Percentiles rank a stretch among this genome's conserved stretches.
phyloP scores from a whole-genome alignment of 768 basidiomycete species.

The Psilocybe cubensis region DNA sequence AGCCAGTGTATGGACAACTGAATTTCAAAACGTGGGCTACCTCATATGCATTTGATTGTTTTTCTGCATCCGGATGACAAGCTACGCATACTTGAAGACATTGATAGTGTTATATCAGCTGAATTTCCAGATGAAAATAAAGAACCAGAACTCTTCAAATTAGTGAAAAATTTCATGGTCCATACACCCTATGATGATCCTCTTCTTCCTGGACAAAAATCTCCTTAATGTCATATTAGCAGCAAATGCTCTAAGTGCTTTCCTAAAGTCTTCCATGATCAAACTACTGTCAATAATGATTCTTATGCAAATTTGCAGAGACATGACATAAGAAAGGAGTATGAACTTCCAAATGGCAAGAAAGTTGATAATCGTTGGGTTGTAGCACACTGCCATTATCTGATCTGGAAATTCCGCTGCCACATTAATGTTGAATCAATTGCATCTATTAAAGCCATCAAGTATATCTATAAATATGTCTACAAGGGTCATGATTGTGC shows the following conservation, averaged over 20 bases:
- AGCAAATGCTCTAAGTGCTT: neutral
- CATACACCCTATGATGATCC: conserved; percentile 44
- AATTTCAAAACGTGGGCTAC: conserved; percentile 58
- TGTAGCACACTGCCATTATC: conserved; percentile 42
- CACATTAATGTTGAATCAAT: conserved; percentile 56
- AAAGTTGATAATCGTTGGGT: conserved; percentile 43
- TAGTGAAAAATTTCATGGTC: conserved; percentile 32
- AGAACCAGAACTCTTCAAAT: conserved; percentile 43
- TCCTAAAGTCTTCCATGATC: conserved; percentile 35
- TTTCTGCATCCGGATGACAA: conserved; percentile 37
- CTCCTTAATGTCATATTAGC: conserved; percentile 13
- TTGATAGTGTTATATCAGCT: conserved; percentile 43
- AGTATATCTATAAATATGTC: conserved; percentile 52
- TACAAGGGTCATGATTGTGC: conserved; percentile 50
- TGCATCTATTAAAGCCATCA: conserved; percentile 38
- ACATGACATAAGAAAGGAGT: conserved; percentile 34
- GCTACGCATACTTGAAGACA: conserved; percentile 25
- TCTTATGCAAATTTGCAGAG: conserved; percentile 43
- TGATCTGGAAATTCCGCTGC: conserved; percentile 39
- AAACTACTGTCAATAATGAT: conserved; percentile 40
- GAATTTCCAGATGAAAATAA: conserved; percentile 40
- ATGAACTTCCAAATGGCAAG: conserved; percentile 11
- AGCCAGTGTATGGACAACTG: conserved; percentile 49
- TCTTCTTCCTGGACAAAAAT: conserved; percentile 29
- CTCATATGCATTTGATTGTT: conserved; percentile 50